phyloP scores from a whole-genome alignment of 2,329 filamentous ascomycete genomes.

The Cercospora sesami region DNA sequence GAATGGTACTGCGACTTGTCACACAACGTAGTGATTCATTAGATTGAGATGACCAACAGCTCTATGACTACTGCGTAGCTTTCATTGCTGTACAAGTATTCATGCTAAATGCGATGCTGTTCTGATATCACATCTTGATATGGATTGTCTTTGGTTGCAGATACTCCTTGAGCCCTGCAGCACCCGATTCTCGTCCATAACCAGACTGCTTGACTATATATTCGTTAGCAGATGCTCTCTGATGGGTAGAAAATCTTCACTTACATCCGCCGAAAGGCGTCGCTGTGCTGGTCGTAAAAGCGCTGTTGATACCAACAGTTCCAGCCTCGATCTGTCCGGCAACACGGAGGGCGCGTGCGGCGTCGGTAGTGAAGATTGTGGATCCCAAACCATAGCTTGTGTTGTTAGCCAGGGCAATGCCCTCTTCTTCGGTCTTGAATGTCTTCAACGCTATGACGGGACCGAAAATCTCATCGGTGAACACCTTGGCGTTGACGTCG shows the following conservation, averaged over 20 bases:
- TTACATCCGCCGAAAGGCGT: constrained; percentile 20
- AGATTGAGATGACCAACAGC: neutral
- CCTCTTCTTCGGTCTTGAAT: constrained; percentile 68
- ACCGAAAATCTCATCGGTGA: constrained; percentile 66
- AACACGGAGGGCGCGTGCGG: constrained; percentile 49
- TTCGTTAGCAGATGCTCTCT: neutral
- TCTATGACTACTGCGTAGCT: neutral
- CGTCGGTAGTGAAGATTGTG: constrained; percentile 70
- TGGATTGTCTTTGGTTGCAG: neutral
- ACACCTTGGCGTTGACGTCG: constrained; percentile 69
- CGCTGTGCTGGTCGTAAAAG: neutral
- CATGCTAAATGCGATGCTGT: neutral
- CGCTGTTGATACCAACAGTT: constrained; percentile 15
- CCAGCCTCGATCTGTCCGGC: constrained; percentile 58
- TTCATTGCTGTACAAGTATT: neutral
- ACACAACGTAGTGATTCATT: neutral
- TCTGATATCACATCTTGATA: neutral
- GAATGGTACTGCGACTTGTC: too few species aligned
- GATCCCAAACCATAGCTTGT: constrained; percentile 73
- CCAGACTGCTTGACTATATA: constrained; percentile 19
- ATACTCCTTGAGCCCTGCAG: constrained; percentile 12
- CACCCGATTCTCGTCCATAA: constrained; percentile 20
- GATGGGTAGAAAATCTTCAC: neutral
- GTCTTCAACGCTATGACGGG: constrained; percentile 70
- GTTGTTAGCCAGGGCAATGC: constrained; percentile 72